phyloP scores from a whole-genome alignment of 2,329 filamentous ascomycete genomes.

The Podosphaera xanthii region DNA sequence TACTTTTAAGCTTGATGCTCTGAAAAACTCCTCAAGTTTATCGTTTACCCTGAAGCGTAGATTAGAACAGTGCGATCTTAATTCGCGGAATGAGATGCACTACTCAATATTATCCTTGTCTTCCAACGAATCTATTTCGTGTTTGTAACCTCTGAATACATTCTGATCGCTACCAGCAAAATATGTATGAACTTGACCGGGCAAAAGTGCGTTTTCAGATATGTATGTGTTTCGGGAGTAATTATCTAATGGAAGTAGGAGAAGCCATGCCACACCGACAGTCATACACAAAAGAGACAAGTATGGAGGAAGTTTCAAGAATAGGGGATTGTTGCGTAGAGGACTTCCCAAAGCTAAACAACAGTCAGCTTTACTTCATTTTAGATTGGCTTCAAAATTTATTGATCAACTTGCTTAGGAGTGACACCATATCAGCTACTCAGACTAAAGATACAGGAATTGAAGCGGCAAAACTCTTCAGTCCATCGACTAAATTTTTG shows the following conservation, averaged over 20 bases:
- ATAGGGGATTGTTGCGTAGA: slow-evolving; percentile 57
- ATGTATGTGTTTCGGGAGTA: slow-evolving; percentile 90
- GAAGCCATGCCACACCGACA: slow-evolving; percentile 71
- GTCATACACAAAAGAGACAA: slow-evolving; percentile 67
- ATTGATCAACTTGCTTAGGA: not conserved
- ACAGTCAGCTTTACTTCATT: too few species aligned
- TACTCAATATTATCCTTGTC: slow-evolving; percentile 30
- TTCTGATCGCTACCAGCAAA: slow-evolving; percentile 93
- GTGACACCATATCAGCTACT: not conserved
- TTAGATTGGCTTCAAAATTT: too few species aligned
- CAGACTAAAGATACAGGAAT: too few species aligned
- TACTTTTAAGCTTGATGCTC: slow-evolving; percentile 62
- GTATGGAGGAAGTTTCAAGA: slow-evolving; percentile 70
- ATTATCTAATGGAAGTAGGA: slow-evolving; percentile 69
- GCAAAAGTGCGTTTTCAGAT: slow-evolving; percentile 86
- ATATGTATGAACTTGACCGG: slow-evolving; percentile 93
- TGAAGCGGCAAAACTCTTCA: too few species aligned
- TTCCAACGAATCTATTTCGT: slow-evolving; percentile 49
- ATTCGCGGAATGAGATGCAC: slow-evolving; percentile 6
- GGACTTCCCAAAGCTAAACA: slow-evolving; percentile 31
- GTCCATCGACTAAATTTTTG: too few species aligned
- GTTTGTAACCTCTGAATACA: slow-evolving; percentile 71
- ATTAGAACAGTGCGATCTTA: slow-evolving; percentile 3
- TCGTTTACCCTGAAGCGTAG: slow-evolving; percentile 33
- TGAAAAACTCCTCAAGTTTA: slow-evolving; percentile 52